Base-by-base conservation (phyloP, 148 eudicot species). In the Dysphania ambrosioides region DNA sequence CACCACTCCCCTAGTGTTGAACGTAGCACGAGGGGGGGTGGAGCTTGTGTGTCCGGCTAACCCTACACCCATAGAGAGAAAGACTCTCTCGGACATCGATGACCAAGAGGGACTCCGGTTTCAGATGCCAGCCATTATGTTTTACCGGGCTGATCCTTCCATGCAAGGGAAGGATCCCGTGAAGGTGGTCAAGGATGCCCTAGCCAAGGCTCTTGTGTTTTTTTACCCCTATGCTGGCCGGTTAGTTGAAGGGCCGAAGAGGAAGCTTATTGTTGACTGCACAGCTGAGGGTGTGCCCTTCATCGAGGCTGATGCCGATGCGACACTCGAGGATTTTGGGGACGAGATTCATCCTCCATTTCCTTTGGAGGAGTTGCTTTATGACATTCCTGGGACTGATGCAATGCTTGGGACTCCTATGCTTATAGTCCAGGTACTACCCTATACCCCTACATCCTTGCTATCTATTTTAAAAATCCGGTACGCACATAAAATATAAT, bases 141-240 rank as follows among this genome's bases (percentile, higher is more conserved):
- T 75, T 18, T 80, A 79, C 49, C 32, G 58, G 71, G 82, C 79
- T 0, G 6, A 49, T 68, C 64, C 56, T 8, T 67, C 69, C 4
- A 44, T 74, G 75, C 44, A 49, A 8, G 78, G 58, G 24, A 62
- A 18, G 31, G 81, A 78, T 30, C 81, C 77, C 30, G 77, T 58
- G 18, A 58, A 72, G 51, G 77, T 78, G 41, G 77, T 78, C 3
- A 78, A 73, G 24, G 77, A 73, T 9, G 81, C 72, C 1, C n/a
- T 78, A 8, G 77, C 81, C 23, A 66, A 78, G 68, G 73, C 81
- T 19, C 59, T 78, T 6, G 81, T 72, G 36, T 78, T 72, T 42
- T 78, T 38, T 56, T 79, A 78, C 31, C 81, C 81, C 15, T 73
- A 72, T n/a, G 81, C 81, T 1, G 81, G 81, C 0, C 59, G 81